Evolutionary conservation across 2,329 filamentous ascomycete species (phyloP).

Genomic region (Phyllosticta citriasiana): DNA sequence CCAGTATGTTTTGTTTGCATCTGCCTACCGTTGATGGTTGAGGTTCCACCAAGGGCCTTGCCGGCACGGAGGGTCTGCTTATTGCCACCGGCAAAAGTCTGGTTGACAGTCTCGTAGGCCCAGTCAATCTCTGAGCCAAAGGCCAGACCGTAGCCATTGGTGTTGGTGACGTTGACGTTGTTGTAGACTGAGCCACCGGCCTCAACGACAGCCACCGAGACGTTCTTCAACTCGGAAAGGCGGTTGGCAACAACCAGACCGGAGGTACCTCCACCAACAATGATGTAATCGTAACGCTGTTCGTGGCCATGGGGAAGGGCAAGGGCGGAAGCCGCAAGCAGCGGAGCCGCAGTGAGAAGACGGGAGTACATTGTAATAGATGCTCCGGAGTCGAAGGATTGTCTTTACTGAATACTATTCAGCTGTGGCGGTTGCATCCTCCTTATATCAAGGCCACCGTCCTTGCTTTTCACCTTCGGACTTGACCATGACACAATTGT

Average conservation of each 20-base stretch:
- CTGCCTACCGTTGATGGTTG: conserved; percentile 30
- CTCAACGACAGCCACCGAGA: conserved; percentile 24
- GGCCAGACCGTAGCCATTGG: conserved; percentile 17
- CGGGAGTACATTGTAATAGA: conserved; percentile 4
- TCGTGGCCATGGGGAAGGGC: conserved; percentile 1
- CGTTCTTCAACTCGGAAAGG: conserved; percentile 16
- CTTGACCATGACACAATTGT: neutral
- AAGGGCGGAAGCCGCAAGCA: conserved; percentile 8
- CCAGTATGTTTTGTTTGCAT: neutral
- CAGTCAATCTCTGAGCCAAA: conserved; percentile 29
- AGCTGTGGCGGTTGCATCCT: neutral
- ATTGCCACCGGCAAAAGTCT: conserved; percentile 24
- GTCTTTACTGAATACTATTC: neutral
- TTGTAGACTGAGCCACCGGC: conserved; percentile 21
- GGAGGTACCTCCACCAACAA: conserved; percentile 19
- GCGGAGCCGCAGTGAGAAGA: conserved; percentile 2
- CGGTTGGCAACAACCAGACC: conserved; percentile 22
- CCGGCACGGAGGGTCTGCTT: conserved; percentile 20
- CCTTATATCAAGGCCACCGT: neutral
- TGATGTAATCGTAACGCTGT: conserved; percentile 19
- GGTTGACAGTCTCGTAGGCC: conserved; percentile 29
- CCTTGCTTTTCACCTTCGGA: neutral
- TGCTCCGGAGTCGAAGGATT: neutral
- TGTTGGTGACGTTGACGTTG: conserved; percentile 23
- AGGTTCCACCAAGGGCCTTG: conserved; percentile 34